These are phyloP conservation scores for Leucocoprinus sp. DNA, from an alignment of 768 basidiomycete species.

Conservation along the genomic window DNA sequence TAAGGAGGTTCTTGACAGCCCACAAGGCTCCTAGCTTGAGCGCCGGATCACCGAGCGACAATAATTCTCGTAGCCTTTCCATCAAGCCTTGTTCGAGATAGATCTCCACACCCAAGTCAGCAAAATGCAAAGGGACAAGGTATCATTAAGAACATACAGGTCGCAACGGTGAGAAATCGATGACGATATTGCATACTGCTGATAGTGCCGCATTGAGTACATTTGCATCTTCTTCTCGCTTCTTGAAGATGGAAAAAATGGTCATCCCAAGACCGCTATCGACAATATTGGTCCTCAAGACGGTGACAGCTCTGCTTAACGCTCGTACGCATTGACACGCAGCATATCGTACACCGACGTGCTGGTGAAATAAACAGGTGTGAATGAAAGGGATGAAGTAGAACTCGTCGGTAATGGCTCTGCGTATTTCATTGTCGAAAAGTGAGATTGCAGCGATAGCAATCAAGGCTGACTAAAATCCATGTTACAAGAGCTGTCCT, in stretches of 20 bases:
- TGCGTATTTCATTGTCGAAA: slow-evolving; percentile 65
- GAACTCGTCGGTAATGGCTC: slow-evolving; percentile 53
- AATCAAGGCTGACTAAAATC: slow-evolving; percentile 60
- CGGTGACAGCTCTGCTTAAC: slow-evolving; percentile 68
- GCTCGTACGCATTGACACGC: slow-evolving; percentile 83
- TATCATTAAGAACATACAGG: slow-evolving; percentile 36
- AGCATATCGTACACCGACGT: slow-evolving; percentile 74
- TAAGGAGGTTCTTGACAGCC: slow-evolving; percentile 80
- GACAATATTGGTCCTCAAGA: slow-evolving; percentile 76
- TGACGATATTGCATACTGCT: slow-evolving; percentile 79
- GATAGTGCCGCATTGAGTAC: slow-evolving; percentile 66
- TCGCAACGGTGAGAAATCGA: slow-evolving; percentile 77
- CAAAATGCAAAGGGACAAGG: slow-evolving; percentile 2
- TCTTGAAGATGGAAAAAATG: slow-evolving; percentile 46
- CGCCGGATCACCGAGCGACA: slow-evolving; percentile 39
- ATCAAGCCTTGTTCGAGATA: slow-evolving; percentile 65
- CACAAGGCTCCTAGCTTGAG: slow-evolving; percentile 71
- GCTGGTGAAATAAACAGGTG: slow-evolving; percentile 25
- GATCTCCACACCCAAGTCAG: slow-evolving; percentile 29
- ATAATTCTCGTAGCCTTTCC: slow-evolving; percentile 50
- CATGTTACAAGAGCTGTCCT: background rate
- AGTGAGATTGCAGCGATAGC: slow-evolving; percentile 66
- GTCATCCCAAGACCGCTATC: slow-evolving; percentile 74
- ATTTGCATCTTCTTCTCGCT: slow-evolving; percentile 46
- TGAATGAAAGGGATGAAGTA: slow-evolving; percentile 30